phyloP scores from a whole-genome alignment of 768 basidiomycete species.

The Butyriboletus loyo region DNA sequence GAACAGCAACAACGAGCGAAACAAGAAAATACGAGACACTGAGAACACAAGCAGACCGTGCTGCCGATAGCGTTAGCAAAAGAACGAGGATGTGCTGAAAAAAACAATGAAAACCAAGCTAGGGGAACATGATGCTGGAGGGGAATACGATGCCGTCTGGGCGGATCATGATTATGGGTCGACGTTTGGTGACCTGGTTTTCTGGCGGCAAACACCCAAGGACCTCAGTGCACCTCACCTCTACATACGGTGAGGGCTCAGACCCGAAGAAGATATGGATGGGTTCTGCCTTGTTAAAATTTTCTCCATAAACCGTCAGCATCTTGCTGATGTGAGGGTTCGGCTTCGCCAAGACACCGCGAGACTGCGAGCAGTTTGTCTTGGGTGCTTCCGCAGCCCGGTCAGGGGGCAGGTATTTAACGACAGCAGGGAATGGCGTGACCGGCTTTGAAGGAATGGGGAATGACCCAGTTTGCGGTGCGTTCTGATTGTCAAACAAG shows the following conservation, averaged over 20 bases:
- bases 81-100: constrained; percentile 16
- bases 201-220: constrained; percentile 80
- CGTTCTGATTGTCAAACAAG: constrained; percentile 76
- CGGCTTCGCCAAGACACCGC: constrained; percentile 70
- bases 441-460: constrained; percentile 79
- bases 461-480: constrained; percentile 68
- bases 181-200: constrained; percentile 58
- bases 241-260: constrained; percentile 82
- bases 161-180: constrained; percentile 79
- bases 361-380: constrained; percentile 60
- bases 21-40: constrained; percentile 20
- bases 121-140: constrained; percentile 77
- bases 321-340: constrained; percentile 76
- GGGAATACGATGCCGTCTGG: constrained; percentile 88
- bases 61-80: constrained; percentile 27
- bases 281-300: constrained; percentile 81
- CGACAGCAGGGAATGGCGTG: constrained; percentile 82
- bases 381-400: constrained; percentile 83
- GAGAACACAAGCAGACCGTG: constrained; percentile 24
- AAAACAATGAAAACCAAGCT: constrained; percentile 28
- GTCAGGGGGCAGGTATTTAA: constrained; percentile 89
- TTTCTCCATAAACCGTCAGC: constrained; percentile 86
- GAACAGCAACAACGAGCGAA: constrained; percentile 21
- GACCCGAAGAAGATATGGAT: constrained; percentile 83
- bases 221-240: constrained; percentile 85